A percentile compares a stretch with the other conserved stretches of the same genome.
These are phyloP conservation scores for Citrus sp. DNA, from an alignment of 345 rosid species.

Conservation along the genomic window DNA sequence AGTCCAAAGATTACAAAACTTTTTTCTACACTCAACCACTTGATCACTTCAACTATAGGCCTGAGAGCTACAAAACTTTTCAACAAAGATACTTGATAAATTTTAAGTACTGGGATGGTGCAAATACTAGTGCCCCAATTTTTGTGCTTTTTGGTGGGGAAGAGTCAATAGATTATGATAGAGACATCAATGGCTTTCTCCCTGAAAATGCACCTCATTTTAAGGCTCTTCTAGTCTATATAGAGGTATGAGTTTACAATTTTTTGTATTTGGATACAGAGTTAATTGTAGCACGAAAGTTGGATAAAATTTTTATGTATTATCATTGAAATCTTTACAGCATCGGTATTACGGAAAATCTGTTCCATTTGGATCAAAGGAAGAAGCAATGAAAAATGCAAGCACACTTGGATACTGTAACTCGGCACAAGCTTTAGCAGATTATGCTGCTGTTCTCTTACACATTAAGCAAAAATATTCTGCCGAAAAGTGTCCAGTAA, in stretches of 20 bases:
- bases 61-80: slow-evolving; percentile 32
- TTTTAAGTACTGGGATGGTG: slow-evolving; percentile 39
- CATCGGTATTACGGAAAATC: slow-evolving; percentile 48
- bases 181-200: slow-evolving; percentile 19
- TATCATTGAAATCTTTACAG: slow-evolving; percentile 13
- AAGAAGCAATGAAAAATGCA: slow-evolving; percentile 40
- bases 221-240: slow-evolving; percentile 25
- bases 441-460: slow-evolving; percentile 46
- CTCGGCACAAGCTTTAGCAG: slow-evolving; percentile 55
- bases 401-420: slow-evolving; percentile 45
- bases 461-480: slow-evolving; percentile 35
- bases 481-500: slow-evolving; percentile 45
- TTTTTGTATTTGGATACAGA: background rate
- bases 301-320: background rate
- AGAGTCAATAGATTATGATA: slow-evolving; percentile 12
- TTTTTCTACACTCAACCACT: slow-evolving; percentile 35
- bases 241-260: slow-evolving; percentile 29
- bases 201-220: slow-evolving; percentile 28
- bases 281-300: too few relatives aligned
- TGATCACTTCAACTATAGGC: slow-evolving; percentile 45
- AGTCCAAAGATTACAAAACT: slow-evolving; percentile 17
- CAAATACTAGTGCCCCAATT: slow-evolving; percentile 28
- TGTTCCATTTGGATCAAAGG: slow-evolving; percentile 41
- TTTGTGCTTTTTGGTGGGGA: slow-evolving; percentile 36
- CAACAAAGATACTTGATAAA: slow-evolving; percentile 34